phyloP scores from a whole-genome alignment of 768 basidiomycete genomes.

The Naganishia onofrii region DNA sequence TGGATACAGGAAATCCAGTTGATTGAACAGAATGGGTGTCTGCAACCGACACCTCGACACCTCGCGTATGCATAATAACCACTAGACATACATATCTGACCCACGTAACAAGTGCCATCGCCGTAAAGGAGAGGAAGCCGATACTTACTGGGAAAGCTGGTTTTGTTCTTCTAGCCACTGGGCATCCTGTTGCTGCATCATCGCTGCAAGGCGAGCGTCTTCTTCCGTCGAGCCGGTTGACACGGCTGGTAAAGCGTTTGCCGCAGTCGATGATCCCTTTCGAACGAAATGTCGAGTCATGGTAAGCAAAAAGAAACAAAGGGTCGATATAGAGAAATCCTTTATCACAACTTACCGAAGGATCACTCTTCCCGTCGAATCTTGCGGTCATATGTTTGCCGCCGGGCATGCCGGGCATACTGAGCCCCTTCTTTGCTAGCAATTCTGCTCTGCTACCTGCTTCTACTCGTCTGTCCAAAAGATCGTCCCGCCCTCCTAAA shows the following conservation, averaged over 20 bases:
- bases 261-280: slow-evolving; percentile 13
- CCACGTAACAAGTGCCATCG: slow-evolving; percentile 53
- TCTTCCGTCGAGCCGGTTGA: slow-evolving; percentile 66
- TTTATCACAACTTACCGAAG: slow-evolving; percentile 12
- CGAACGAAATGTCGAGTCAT: background rate
- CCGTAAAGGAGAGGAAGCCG: slow-evolving; percentile 35
- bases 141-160: slow-evolving; percentile 98
- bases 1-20: no score
- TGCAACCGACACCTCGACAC: background rate
- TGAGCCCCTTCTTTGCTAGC: slow-evolving; percentile 40
- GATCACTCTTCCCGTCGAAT: slow-evolving; percentile 81
- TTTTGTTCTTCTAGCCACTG: slow-evolving; percentile 98
- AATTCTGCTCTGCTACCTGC: slow-evolving; percentile 42
- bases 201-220: slow-evolving; percentile 92
- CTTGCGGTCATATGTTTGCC: slow-evolving; percentile 68
- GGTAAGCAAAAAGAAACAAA: background rate
- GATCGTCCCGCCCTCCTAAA: slow-evolving; percentile 41
- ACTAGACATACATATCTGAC: slow-evolving; percentile 52
- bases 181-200: slow-evolving; percentile 83
- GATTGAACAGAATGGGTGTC: no score
- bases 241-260: slow-evolving; percentile 31
- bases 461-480: slow-evolving; percentile 57
- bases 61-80: slow-evolving; percentile 55
- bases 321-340: background rate
- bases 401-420: slow-evolving; percentile 34